A percentile compares a stretch with the other conserved stretches of the same genome.
Conservation (phyloP, 495 filamentous ascomycete species). For the Lichina pygmaea region DNA sequence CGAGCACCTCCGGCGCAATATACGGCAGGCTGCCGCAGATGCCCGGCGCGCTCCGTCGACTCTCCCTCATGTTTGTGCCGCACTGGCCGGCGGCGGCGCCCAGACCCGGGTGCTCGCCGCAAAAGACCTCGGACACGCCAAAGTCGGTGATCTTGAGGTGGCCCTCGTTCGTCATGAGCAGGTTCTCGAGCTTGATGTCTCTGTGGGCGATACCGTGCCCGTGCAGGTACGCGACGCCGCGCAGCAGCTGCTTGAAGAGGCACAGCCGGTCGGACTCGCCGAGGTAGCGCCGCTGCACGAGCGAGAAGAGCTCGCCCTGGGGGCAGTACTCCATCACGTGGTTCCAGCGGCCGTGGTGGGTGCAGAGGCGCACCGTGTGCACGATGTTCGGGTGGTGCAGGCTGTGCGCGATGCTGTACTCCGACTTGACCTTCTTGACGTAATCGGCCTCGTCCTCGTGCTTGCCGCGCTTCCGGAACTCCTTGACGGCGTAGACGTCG, state of each 20-base stretch:
- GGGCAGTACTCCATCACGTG: slow-evolving; percentile 71
- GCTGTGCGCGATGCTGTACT: slow-evolving; percentile 52
- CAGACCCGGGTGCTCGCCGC: slow-evolving; percentile 43
- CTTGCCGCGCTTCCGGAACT: slow-evolving; percentile 37
- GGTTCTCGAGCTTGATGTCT: slow-evolving; percentile 63
- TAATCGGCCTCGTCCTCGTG: slow-evolving; percentile 38
- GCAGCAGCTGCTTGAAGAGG: slow-evolving; percentile 56
- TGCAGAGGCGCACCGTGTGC: slow-evolving; percentile 41
- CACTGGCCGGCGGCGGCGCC: slow-evolving; percentile 33
- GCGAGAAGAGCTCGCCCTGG: slow-evolving; percentile 39
- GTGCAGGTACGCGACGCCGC: slow-evolving; percentile 43
- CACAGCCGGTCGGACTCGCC: slow-evolving; percentile 32
- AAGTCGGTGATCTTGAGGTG: slow-evolving; percentile 63
- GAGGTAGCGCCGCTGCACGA: slow-evolving; percentile 39
- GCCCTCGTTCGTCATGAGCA: slow-evolving; percentile 38
- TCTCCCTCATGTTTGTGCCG: slow-evolving; percentile 35
- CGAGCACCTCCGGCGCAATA: slow-evolving; percentile 50
- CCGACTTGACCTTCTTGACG: slow-evolving; percentile 52
- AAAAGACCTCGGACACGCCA: slow-evolving; percentile 52
- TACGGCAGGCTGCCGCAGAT: slow-evolving; percentile 56
- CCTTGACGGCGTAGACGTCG: slow-evolving; percentile 49
- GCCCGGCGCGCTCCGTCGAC: slow-evolving; percentile 37
- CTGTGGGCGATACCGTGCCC: slow-evolving; percentile 47
- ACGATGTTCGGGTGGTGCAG: slow-evolving; percentile 59
- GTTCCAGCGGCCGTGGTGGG: slow-evolving; percentile 35